phyloP scores from a whole-genome alignment of 2,329 filamentous ascomycete species.

The Aspergillus sp. region DNA sequence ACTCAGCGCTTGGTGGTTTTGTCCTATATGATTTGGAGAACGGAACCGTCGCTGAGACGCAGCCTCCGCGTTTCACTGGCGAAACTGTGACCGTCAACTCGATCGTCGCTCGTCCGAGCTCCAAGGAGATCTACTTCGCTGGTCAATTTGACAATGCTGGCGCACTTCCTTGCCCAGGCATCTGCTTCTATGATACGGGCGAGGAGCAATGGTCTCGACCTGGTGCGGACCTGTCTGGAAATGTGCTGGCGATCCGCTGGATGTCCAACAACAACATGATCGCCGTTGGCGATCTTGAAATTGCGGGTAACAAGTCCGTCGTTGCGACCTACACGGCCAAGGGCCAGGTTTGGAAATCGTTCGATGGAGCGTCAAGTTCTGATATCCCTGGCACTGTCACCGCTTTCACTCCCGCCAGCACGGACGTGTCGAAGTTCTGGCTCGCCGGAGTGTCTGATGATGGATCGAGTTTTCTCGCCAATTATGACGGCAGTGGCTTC shows the following conservation, averaged over 20 bases:
- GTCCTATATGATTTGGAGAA: constrained; percentile 73
- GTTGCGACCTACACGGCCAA: constrained; percentile 73
- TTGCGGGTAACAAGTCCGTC: constrained; percentile 63
- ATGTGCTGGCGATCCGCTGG: constrained; percentile 73
- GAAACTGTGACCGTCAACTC: constrained; percentile 69
- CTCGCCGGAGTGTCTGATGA: constrained; percentile 68
- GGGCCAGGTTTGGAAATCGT: constrained; percentile 60
- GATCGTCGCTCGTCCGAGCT: constrained; percentile 69
- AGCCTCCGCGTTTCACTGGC: constrained; percentile 74
- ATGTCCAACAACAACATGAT: constrained; percentile 67
- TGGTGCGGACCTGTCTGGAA: constrained; percentile 68
- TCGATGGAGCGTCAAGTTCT: constrained; percentile 50
- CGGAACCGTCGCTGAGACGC: constrained; percentile 59
- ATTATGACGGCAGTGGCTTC: constrained; percentile 74
- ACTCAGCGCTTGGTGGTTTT: constrained; percentile 63
- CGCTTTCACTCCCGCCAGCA: constrained; percentile 70
- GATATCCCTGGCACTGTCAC: constrained; percentile 75
- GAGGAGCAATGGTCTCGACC: constrained; percentile 76
- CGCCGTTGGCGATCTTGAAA: constrained; percentile 71
- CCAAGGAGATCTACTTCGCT: constrained; percentile 76
- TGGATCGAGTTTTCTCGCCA: constrained; percentile 73
- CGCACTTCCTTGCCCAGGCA: constrained; percentile 72
- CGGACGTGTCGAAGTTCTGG: constrained; percentile 74
- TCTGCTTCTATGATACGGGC: constrained; percentile 75
- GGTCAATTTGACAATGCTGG: constrained; percentile 83